Conservation (phyloP, 2,329 filamentous ascomycete species). For the Byssoonygena ceratinophila region DNA sequence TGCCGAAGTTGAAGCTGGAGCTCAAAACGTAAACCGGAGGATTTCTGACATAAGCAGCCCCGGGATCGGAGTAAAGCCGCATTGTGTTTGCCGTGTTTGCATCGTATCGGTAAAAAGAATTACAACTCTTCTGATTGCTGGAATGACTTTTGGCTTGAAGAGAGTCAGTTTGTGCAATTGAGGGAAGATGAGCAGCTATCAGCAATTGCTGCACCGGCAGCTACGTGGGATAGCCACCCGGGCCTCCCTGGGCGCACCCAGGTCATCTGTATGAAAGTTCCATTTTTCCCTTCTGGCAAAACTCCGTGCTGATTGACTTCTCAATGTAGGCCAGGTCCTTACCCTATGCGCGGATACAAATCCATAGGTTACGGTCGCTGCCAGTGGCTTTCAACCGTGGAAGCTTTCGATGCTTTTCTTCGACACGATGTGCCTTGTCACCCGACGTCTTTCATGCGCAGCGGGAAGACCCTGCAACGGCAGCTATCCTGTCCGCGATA, state of each 20-base stretch:
- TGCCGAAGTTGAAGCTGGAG: no score
- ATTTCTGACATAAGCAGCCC: not conserved
- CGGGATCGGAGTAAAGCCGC: not conserved
- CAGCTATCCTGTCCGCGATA: constrained; percentile 16
- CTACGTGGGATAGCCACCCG: constrained; percentile 7
- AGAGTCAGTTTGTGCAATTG: not conserved
- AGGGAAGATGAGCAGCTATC: constrained; percentile 7
- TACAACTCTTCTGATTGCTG: constrained; percentile 5
- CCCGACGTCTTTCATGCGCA: constrained; percentile 17
- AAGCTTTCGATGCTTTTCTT: constrained; percentile 12
- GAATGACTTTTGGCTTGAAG: not conserved
- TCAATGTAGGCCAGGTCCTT: constrained; percentile 4
- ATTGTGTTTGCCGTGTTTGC: constrained; percentile 13
- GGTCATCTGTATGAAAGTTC: not conserved
- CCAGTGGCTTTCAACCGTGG: not conserved
- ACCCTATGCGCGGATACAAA: constrained; percentile 2
- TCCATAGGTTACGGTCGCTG: not conserved
- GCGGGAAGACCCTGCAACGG: constrained; percentile 15
- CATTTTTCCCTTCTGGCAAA: not conserved
- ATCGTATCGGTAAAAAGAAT: constrained; percentile 10
- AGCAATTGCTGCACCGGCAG: constrained; percentile 10
- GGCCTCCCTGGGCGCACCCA: constrained; percentile 3
- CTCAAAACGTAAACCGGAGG: no score
- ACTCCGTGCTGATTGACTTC: not conserved
- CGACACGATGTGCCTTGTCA: constrained; percentile 7